Evolutionary conservation across 2,329 filamentous ascomycete genomes (phyloP), one percentile per base, ranked within the genome.

Genomic region (Colletotrichum sidae): DNA sequence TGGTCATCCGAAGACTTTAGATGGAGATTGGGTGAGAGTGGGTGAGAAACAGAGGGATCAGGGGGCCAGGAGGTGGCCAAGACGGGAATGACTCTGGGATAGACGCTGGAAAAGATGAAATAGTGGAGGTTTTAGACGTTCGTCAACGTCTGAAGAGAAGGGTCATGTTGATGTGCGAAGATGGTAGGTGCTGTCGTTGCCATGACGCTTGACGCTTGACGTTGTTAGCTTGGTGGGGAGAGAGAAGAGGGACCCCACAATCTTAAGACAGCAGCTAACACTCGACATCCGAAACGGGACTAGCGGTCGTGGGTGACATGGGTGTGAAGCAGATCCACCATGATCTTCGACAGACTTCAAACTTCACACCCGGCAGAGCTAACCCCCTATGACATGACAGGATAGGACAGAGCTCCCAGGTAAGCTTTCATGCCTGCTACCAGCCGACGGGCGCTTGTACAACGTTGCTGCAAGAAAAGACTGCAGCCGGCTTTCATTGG

Each of bases 331-430:
- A 66, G 63, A 53, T 62, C 63, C 63, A 66, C 59, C 42, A 35
- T 65, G 63, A 66, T 66, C 63, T 57, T 63, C 63, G 63, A 66
- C 63, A 57, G 53, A 63, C 63, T 66, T 66, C 63, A 66, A 66
- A 66, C 63, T 63, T 25, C 59, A 53, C 39, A 61, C 47, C 57
- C 33, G 46, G 57, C 58, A 66, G 15, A 54, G 45, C 41, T 37
- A 25, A 25, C 3, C 25, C 25, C 25, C 25, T 25, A 25, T 4
- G 25, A 25, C 25, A 25, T 25, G 25, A 25, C 25, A 25, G 25
- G 25, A 25, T 5, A 25, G 25, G 25, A 25, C 4, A 25, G 25
- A 25, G 25, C 25, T 25, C 25, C 25, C 25, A 25, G 25, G 25
- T 25, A 46, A 15, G 44, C 8, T 46, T 46, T 46, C n/a, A n/a